Base-by-base conservation (phyloP, 768 basidiomycete species). In the Auricularia cornea region DNA sequence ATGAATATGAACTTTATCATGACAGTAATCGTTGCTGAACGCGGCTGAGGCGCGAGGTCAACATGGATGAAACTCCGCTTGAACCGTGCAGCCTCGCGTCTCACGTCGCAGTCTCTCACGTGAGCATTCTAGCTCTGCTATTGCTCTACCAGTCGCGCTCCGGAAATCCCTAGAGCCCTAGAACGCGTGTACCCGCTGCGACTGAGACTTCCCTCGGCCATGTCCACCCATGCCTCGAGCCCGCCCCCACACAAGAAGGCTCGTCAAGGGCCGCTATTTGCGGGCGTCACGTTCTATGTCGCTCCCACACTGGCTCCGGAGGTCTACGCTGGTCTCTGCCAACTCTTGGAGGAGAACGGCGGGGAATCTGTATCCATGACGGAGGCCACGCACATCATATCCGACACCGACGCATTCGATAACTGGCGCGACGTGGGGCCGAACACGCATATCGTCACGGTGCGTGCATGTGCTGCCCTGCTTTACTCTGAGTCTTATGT, bases 381-480 rank as follows among this genome's bases (percentile, higher is more conserved):
- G 14, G 71, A 80, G 65, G 70, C 78, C 20, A 85, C 84, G 3
- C 82, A 84, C 69, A 74, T 88, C 48, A 77, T 92, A 68, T 77
- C 85, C 59, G 78, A 86, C 72, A 73, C 88, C 44, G 65, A 77
- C 63, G 75, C 78, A 66, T 83, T 86, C 61, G 81, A 84, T 38
- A 84, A 86, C 26, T 83, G 81, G 69, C 77, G 82, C 62, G 75
- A 76, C 11, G 69, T 83, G n/a, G 63, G 68, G 2, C 68, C 71
- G 2, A 69, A 72, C 30, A 72, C 73, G 16, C 68, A 64, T 8
- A 70, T 77, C n/a, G 78, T 81, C 32, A 79, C 81, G 3, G 74
- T 78, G 48, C 60, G n/a, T n/a, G n/a, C n/a, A n/a, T n/a, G n/a
- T n/a, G n/a, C n/a, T n/a, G n/a, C n/a, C n/a, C n/a, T n/a, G n/a